These are phyloP conservation scores for Hyaloscypha hepaticicola DNA, from an alignment of 495 filamentous ascomycete genomes.

Conservation along the genomic window DNA sequence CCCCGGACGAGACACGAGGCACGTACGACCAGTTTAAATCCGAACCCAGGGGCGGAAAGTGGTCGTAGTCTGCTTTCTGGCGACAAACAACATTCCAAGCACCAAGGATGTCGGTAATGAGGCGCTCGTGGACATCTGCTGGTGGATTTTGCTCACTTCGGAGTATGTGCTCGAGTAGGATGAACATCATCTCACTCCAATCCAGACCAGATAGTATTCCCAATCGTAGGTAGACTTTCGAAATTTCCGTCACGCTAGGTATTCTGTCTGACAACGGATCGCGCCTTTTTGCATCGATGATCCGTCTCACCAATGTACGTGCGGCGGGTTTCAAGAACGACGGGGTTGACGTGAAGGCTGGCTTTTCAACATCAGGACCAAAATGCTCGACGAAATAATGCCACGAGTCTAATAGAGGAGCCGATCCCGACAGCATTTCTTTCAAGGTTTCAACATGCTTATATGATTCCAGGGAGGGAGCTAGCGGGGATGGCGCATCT, in stretches of 20 bases:
- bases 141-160: neutral
- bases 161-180: constrained; percentile 19
- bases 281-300: constrained; percentile 36
- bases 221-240: constrained; percentile 36
- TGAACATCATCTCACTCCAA: constrained; percentile 24
- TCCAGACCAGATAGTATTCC: constrained; percentile 17
- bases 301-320: constrained; percentile 29
- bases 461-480: constrained; percentile 23
- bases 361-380: constrained; percentile 8
- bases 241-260: constrained; percentile 42
- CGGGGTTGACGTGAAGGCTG: neutral
- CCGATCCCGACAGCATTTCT: constrained; percentile 35
- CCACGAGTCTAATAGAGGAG: constrained; percentile 36
- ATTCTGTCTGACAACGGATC: constrained; percentile 36
- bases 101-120: constrained; percentile 25
- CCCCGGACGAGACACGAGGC: constrained; percentile 8
- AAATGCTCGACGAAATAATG: constrained; percentile 40
- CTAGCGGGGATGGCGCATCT: neutral
- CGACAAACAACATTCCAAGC: constrained; percentile 32
- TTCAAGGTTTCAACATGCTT: constrained; percentile 38
- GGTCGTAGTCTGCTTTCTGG: constrained; percentile 1
- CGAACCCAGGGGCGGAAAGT: neutral
- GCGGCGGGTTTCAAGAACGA: constrained; percentile 17
- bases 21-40: constrained; percentile 28
- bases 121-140: neutral